Conservation (phyloP, 2,329 filamentous ascomycete species). For the Macrophomina tecta region DNA sequence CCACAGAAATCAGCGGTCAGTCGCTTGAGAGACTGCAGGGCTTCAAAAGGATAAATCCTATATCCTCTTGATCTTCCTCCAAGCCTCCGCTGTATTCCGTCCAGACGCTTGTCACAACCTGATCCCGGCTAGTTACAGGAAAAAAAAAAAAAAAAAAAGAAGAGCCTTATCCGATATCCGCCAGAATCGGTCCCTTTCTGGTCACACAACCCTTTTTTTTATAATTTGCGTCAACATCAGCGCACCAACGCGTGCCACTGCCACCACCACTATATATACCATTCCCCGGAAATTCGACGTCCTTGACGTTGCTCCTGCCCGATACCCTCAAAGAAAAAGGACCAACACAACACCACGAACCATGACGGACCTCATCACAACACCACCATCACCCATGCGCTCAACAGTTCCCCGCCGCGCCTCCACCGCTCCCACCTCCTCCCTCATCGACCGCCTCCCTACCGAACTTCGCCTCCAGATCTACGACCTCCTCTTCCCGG, state of each 20-base stretch:
- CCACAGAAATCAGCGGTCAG: slow-evolving; percentile 17
- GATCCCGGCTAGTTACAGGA: background rate
- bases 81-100: background rate
- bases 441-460: slow-evolving; percentile 20
- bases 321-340: background rate
- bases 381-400: background rate
- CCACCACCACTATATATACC: background rate
- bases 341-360: background rate
- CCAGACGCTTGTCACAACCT: background rate
- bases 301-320: background rate
- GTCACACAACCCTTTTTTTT: background rate
- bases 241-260: background rate
- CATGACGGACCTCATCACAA: background rate
- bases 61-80: background rate
- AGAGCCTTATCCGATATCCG: background rate
- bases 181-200: background rate
- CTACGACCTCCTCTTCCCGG: slow-evolving; percentile 27
- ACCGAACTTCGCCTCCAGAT: slow-evolving; percentile 27
- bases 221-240: background rate
- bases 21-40: slow-evolving; percentile 11
- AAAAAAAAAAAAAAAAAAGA: background rate
- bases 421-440: background rate
- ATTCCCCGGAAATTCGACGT: background rate
- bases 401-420: background rate
- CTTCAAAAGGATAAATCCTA: background rate